These are phyloP conservation scores for Jatropha curcas DNA, from an alignment of 345 rosid genomes.

Conservation along the genomic window DNA sequence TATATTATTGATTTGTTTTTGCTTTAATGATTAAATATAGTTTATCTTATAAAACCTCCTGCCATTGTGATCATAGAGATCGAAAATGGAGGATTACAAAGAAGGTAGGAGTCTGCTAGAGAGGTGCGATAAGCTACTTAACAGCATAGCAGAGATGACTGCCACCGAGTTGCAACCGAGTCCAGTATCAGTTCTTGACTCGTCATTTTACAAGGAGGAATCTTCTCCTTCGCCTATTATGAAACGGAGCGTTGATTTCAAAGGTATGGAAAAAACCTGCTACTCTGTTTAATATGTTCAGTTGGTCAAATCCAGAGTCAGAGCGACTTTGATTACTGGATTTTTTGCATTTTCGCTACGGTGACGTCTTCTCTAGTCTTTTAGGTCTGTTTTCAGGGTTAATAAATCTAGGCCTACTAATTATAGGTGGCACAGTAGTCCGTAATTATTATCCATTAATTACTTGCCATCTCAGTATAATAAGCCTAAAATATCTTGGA, in stretches of 20 bases:
- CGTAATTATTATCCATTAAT: too few relatives aligned
- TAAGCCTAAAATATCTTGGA: too few relatives aligned
- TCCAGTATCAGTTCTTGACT: slow-evolving; percentile 92
- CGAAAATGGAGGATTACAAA: slow-evolving; percentile 54
- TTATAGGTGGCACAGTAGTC: background rate
- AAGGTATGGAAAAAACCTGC: slow-evolving; percentile 44
- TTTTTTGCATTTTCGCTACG: slow-evolving; percentile 20
- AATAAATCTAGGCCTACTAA: background rate
- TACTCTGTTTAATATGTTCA: background rate
- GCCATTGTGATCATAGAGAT: slow-evolving; percentile 40
- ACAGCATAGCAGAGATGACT: slow-evolving; percentile 89
- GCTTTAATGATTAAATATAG: background rate
- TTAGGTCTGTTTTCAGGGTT: slow-evolving; percentile 1
- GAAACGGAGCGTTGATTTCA: slow-evolving; percentile 79
- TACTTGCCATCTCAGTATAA: too few relatives aligned
- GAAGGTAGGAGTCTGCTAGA: slow-evolving; percentile 70
- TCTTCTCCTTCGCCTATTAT: slow-evolving; percentile 76
- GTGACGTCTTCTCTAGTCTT: slow-evolving; percentile 26
- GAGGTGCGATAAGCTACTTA: slow-evolving; percentile 85
- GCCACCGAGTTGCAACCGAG: slow-evolving; percentile 78
- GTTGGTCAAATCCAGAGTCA: background rate
- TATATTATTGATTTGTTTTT: background rate
- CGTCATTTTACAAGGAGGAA: slow-evolving; percentile 80
- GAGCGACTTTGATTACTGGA: slow-evolving; percentile 11
- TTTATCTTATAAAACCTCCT: too few relatives aligned